A percentile compares a stretch with the other conserved stretches of the same genome.
phyloP scores from a whole-genome alignment of 306 rosid species.

The Rosa lucieae region DNA sequence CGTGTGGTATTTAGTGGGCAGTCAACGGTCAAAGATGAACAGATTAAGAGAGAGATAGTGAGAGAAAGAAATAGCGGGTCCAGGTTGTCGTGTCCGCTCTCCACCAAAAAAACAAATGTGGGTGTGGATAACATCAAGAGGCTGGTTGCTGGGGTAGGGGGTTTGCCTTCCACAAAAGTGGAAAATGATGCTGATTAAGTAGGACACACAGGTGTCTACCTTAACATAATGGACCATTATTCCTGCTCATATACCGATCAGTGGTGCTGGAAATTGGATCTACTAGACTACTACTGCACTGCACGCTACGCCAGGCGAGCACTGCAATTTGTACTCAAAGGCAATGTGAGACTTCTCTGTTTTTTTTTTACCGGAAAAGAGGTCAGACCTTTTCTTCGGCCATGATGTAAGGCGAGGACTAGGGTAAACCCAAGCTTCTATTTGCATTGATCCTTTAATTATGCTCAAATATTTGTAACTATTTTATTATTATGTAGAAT shows the following conservation, averaged over 20 bases:
- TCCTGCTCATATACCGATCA: background rate
- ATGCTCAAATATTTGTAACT: too few relatives aligned
- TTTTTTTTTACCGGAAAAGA: background rate
- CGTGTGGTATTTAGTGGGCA: constrained; percentile 25
- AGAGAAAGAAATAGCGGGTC: constrained; percentile 64
- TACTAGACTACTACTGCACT: background rate
- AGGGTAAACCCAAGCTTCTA: too few relatives aligned
- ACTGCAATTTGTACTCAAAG: background rate
- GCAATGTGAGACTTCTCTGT: background rate
- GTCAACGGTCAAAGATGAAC: constrained; percentile 89
- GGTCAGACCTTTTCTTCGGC: background rate
- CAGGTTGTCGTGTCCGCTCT: constrained; percentile 61
- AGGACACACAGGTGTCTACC: constrained; percentile 22
- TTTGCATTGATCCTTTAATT: too few relatives aligned
- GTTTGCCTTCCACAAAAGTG: constrained; percentile 22
- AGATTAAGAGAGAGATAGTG: constrained; percentile 16
- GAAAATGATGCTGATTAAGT: constrained; percentile 25
- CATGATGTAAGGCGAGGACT: background rate
- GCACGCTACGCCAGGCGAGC: constrained; percentile 5
- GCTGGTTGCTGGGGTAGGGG: constrained; percentile 34
- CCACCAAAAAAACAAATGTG: constrained; percentile 29
- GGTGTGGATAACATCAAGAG: constrained; percentile 55
- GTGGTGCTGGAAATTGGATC: constrained; percentile 14
- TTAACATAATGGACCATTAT: constrained; percentile 7
- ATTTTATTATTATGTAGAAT: too few relatives aligned